Base-by-base conservation (phyloP, 768 basidiomycete species). In the Galerina marginata region DNA sequence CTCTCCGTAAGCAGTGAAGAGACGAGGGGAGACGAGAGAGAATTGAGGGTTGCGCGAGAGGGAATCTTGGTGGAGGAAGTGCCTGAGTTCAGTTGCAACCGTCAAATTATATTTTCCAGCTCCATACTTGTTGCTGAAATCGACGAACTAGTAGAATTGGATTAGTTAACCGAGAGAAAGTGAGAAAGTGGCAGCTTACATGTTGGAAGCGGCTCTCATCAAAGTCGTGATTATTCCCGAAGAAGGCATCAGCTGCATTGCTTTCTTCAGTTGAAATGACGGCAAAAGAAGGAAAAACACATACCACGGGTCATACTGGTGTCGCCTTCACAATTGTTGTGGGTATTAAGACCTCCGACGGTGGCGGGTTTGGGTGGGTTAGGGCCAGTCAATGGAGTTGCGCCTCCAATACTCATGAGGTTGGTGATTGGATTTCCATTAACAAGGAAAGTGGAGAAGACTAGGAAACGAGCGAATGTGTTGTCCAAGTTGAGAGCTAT, bases 51-150 rank as follows among this genome's bases (percentile, higher is more conserved):
- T 70, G 33, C 63, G 66, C 9, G 65, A 59, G 25, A 66, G 68
- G 33, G 69, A 70, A 25, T 70, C 65, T 45, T 66, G 67, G 38
- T 68, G 68, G 52, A 68, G 67, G 23, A 63, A 53, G 26, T 52
- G 61, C 14, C 69, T 50, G 44, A 68, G 59, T 37, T 70, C 67
- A 23, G 58, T 63, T 10, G 69, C 67, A 9, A 65, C 65, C 9
- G 67, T 61, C 5, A 65, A 39, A 50, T 70, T 68, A 57, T 67
- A 70, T n/a, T 67, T 65, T 38, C 69, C 69, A 46, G 53, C 69
- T 53, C 69, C 69, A 43, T 65, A 70, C 29, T 58, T 42, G 36
- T 68, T 59, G 46, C 65, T 64, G 42, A 57, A 66, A 37, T 58
- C 52, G 23, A 61, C 39, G 29, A 70, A 42, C 69, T 70, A 54